Base-by-base conservation (phyloP, 257 asterid species). In the Oldenlandia corymbosa region DNA sequence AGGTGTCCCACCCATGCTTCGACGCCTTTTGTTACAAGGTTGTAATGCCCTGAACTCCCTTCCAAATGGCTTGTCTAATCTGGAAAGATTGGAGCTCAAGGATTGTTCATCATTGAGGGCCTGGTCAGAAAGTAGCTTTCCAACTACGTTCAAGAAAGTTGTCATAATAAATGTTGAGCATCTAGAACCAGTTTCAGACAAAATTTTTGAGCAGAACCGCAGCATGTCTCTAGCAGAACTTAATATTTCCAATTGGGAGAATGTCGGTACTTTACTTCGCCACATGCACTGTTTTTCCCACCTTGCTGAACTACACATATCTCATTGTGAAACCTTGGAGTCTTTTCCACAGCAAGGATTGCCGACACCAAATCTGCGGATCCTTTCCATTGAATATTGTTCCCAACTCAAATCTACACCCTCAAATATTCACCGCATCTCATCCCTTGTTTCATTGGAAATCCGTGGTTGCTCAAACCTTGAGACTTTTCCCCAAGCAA, bases 381-480 rank as follows among this genome's bases (percentile, higher is more conserved):
- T 80, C 56, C 90, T 85, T 62, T 81, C 80, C 36, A 66, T 85
- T 26, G 94, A 83, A 53, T 74, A 77, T 37, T 85, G 94, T 71
- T 64, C 74, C 31, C 76, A 69, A 37, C 80, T 85, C 51, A 85
- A 72, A 75, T 79, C 90, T 34, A 72, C 84, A 72, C 72, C 90
- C 30, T 73, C 80, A 68, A 60, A 48, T 52, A 53, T 68, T 58
- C 65, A 68, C 32, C 62, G 66, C n/a, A 68, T 68, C 26, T 47
- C 59, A 42, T 76, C 80, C 43, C 81, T 87, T 21, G 73, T 66
- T 43, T 82, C 91, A 10, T 78, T 87, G 18, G 91, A 81, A 81
- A 62, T 87, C 46, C 73, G 80, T 60, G 78, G 87, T 60, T 87
- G 91, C 58, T 87, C 84, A 65, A 82, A 80, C 78, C 89, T 87